These are phyloP conservation scores for Neoascochyta sp. DNA, from an alignment of 2,329 filamentous ascomycete species.

Conservation along the genomic window DNA sequence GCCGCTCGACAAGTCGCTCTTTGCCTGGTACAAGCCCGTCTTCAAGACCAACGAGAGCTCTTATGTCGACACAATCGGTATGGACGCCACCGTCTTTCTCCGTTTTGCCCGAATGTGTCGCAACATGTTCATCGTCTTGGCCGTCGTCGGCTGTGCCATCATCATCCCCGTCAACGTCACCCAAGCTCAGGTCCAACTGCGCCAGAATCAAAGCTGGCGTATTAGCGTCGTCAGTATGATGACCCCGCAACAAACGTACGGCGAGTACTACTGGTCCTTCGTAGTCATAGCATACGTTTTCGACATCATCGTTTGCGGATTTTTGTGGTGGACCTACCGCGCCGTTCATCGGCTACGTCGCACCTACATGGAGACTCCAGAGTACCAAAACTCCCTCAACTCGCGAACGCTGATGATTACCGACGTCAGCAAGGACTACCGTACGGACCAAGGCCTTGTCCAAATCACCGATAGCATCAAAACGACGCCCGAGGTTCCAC, in stretches of 20 bases:
- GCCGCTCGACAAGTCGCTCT: constrained; percentile 77
- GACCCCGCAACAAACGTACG: constrained; percentile 48
- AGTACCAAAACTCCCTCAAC: constrained; percentile 85
- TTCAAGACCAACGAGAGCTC: constrained; percentile 73
- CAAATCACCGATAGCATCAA: constrained; percentile 77
- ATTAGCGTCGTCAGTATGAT: constrained; percentile 23
- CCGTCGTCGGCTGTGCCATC: constrained; percentile 69
- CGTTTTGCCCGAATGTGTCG: constrained; percentile 87
- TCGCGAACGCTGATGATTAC: constrained; percentile 67
- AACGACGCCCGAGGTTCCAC: constrained; percentile 72
- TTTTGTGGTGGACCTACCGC: constrained; percentile 87
- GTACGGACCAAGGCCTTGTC: constrained; percentile 82
- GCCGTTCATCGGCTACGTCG: constrained; percentile 68
- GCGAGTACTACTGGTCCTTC: constrained; percentile 55
- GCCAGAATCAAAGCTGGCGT: constrained; percentile 10
- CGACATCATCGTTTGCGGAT: constrained; percentile 70
- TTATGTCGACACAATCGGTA: constrained; percentile 74
- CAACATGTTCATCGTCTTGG: constrained; percentile 76
- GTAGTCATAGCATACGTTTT: constrained; percentile 61
- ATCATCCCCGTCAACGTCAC: constrained; percentile 77
- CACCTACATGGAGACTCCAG: constrained; percentile 76
- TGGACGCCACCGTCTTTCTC: constrained; percentile 89
- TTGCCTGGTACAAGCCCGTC: constrained; percentile 80
- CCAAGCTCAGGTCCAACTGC: constrained; percentile 9
- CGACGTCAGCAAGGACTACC: constrained; percentile 72